Evolutionary conservation across 225 moss, liverwort and hornwort species (phyloP), one percentile per base, ranked within the genome.

Genomic region (Marchantia paleacea): DNA sequence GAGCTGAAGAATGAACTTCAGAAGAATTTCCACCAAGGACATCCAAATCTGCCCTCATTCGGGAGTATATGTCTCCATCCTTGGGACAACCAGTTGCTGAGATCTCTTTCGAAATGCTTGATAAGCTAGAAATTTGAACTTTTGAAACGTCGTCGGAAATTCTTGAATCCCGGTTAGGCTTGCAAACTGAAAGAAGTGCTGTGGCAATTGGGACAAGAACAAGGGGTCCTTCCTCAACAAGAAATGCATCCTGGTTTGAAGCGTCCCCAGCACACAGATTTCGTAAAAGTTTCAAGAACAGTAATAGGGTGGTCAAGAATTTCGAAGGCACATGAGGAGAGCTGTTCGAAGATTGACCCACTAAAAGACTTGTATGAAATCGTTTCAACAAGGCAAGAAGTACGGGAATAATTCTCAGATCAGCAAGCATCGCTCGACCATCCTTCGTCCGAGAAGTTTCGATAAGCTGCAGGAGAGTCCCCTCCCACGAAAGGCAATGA

Each of bases 191-290:
- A 18, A 80, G 29, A 19, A 84, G 75, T 1, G 52, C 52, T 13
- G 68, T 49, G 14, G 78, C 78, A 7, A 80, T 64, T 9, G 28
- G 18, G 20, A 80, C 88, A n/a, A 92, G 53, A 48, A 82, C 80
- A 51, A 68, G 64, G 72, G 89, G 66, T 1, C 95, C 93, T 19
- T 81, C 68, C 14, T 47, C 76, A 3, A 47, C 78, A 80, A 92
- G 82, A 31, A 94, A 76, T 0, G 91, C 83, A 70, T 91, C 89
- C 91, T 95, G 93, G 73, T 92, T 95, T 9, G 57, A 53, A 1
- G 83, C 0, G 19, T 95, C 81, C 11, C 95, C 92, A 3, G 93
- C 97, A 81, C 97, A 95, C 80, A 99, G 72, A 82, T 99, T 99
- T 81, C 97, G 90, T 52, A 88, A 83, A 11, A 90, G 81, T 52